Conservation (phyloP, 2,329 filamentous ascomycete species). For the Neofusicoccum cordaticola region DNA sequence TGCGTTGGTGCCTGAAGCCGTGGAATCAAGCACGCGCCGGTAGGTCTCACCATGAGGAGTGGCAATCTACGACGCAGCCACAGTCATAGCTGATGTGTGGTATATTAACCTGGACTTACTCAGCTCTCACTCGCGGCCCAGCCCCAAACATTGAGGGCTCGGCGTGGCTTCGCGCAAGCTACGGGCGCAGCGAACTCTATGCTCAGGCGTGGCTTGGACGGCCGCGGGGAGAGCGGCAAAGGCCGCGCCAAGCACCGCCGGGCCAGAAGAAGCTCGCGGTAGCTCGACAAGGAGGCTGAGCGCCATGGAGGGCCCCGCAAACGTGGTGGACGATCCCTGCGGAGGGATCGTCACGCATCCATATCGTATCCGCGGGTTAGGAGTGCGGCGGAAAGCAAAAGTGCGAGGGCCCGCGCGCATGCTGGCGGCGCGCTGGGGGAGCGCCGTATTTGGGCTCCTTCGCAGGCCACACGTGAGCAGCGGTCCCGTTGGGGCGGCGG, state of each 20-base stretch:
- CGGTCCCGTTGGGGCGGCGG: neutral
- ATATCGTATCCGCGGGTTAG: neutral
- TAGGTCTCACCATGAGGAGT: neutral
- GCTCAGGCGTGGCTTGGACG: neutral
- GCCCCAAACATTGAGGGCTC: neutral
- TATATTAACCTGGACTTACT: neutral
- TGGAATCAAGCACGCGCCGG: neutral
- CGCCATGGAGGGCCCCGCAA: neutral
- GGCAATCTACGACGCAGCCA: neutral
- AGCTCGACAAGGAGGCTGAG: conserved; percentile 6
- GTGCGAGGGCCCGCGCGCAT: neutral
- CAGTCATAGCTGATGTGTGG: neutral
- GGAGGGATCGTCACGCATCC: neutral
- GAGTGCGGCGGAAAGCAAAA: neutral
- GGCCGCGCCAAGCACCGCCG: neutral
- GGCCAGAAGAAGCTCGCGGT: conserved; percentile 9
- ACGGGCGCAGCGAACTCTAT: neutral
- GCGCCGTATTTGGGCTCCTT: neutral
- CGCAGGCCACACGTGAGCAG: neutral
- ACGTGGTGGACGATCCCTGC: neutral
- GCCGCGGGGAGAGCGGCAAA: neutral
- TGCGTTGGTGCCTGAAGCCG: neutral
- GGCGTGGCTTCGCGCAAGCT: neutral
- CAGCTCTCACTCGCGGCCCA: neutral
- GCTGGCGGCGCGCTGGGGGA: neutral